phyloP scores from a whole-genome alignment of 768 basidiomycete species.

The Tricholoma sp. region DNA sequence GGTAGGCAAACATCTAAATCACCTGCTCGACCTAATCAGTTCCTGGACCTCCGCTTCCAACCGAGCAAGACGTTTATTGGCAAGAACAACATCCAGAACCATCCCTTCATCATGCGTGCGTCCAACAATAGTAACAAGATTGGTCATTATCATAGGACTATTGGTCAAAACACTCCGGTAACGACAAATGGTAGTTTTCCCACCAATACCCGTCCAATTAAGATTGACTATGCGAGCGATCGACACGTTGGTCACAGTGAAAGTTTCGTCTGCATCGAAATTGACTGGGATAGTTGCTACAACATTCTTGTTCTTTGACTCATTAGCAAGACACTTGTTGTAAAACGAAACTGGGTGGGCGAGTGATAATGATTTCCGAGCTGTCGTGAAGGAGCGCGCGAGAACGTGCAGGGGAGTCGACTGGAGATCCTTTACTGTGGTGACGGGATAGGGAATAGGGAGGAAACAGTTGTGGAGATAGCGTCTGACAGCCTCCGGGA shows the following conservation, averaged over 20 bases:
- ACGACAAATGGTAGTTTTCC: constrained; percentile 30
- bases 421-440: not conserved
- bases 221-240: constrained; percentile 35
- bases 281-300: constrained; percentile 29
- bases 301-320: constrained; percentile 11
- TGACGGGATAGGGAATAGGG: not conserved
- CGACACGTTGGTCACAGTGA: constrained; percentile 36
- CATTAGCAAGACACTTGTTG: not conserved
- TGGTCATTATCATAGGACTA: constrained; percentile 25
- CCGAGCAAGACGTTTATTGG: constrained; percentile 22
- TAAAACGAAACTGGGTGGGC: too few relatives aligned
- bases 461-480: not conserved
- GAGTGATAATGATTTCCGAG: too few relatives aligned
- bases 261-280: constrained; percentile 29
- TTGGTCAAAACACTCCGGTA: constrained; percentile 36
- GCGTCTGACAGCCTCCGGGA: not conserved
- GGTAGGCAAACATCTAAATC: too few relatives aligned
- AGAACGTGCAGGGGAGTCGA: not conserved
- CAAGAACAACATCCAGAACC: constrained; percentile 34
- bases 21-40: not conserved
- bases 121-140: constrained; percentile 34
- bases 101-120: constrained; percentile 31
- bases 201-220: constrained; percentile 33
- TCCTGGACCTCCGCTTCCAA: constrained; percentile 23
- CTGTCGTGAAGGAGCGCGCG: constrained; percentile 13